These are phyloP conservation scores for Garcileccinum viscosum DNA, from an alignment of 1,284 basidiomycete species.

Conservation along the genomic window DNA sequence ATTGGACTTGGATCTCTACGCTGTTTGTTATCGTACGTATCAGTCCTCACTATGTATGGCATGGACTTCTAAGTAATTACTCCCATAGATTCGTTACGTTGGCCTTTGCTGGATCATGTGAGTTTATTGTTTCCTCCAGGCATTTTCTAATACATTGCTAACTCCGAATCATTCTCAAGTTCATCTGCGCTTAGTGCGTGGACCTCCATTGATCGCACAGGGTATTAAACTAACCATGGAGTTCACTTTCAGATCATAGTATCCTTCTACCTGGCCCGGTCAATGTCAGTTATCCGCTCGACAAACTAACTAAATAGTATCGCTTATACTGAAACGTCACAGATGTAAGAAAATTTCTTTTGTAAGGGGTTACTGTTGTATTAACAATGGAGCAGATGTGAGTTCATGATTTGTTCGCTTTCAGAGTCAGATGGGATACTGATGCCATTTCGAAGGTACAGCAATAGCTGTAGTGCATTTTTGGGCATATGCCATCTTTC, in stretches of 20 bases:
- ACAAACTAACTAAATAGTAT: not conserved
- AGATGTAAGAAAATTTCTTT: conserved; percentile 8
- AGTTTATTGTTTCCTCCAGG: not conserved
- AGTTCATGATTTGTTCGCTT: not conserved
- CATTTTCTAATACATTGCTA: not conserved
- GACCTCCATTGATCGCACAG: no score
- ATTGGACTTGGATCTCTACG: conserved; percentile 23
- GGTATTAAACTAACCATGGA: not conserved
- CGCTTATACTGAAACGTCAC: not conserved
- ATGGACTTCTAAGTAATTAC: not conserved
- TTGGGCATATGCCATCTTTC: conserved; percentile 18
- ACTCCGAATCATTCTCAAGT: conserved; percentile 8
- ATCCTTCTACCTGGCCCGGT: conserved; percentile 8
- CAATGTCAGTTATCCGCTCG: not conserved
- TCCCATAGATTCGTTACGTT: conserved; percentile 20
- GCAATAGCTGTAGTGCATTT: conserved; percentile 5
- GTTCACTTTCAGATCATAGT: conserved; percentile 3
- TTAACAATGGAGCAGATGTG: conserved; percentile 13
- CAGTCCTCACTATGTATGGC: not conserved
- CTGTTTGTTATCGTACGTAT: conserved; percentile 23
- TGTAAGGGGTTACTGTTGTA: no score
- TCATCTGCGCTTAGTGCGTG: conserved; percentile 9
- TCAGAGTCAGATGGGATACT: not conserved
- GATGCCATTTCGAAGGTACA: conserved; percentile 5
- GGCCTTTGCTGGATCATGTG: conserved; percentile 23